phyloP scores from a whole-genome alignment of 225 moss, liverwort and hornwort species.

The Polytrichum commune region DNA sequence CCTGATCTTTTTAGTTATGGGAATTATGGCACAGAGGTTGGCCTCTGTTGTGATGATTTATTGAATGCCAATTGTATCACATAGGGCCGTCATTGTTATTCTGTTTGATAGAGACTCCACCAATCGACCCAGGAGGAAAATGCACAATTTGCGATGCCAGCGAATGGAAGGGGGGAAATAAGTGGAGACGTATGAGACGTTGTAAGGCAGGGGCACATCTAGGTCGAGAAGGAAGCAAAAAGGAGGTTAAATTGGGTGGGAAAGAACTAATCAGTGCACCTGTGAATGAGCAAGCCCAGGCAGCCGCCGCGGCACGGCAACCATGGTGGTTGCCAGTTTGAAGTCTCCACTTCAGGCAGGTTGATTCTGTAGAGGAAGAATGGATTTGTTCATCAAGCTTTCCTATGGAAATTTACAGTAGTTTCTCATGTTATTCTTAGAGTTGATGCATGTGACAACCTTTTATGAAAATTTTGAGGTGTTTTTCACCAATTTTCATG shows the following conservation, averaged over 20 bases:
- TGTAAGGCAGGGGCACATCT: neutral
- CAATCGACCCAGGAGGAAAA: neutral
- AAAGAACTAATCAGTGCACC: slow-evolving; percentile 19
- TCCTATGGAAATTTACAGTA: neutral
- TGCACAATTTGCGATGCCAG: neutral
- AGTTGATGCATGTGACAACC: neutral
- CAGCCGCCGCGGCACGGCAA: slow-evolving; percentile 45
- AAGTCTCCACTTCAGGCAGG: slow-evolving; percentile 60
- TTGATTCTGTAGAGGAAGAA: slow-evolving; percentile 37
- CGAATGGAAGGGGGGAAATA: neutral
- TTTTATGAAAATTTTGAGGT: too few relatives aligned
- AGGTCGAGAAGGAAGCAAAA: neutral
- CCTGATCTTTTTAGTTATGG: neutral
- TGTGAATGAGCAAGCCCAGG: slow-evolving; percentile 46
- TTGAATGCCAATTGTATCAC: neutral
- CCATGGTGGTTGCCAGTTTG: slow-evolving; percentile 50
- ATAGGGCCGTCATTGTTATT: neutral
- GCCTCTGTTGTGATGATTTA: neutral
- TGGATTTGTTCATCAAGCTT: slow-evolving; percentile 5
- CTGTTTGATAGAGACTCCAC: too few relatives aligned
- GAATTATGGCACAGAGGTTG: neutral
- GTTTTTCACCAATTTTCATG: too few relatives aligned
- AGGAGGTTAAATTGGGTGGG: neutral
- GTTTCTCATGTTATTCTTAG: neutral
- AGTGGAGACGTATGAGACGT: neutral